A percentile compares a stretch with the other conserved stretches of the same genome.
Evolutionary conservation across 2,329 filamentous ascomycete genomes (phyloP).

Genomic region (Cladosporium sp.): DNA sequence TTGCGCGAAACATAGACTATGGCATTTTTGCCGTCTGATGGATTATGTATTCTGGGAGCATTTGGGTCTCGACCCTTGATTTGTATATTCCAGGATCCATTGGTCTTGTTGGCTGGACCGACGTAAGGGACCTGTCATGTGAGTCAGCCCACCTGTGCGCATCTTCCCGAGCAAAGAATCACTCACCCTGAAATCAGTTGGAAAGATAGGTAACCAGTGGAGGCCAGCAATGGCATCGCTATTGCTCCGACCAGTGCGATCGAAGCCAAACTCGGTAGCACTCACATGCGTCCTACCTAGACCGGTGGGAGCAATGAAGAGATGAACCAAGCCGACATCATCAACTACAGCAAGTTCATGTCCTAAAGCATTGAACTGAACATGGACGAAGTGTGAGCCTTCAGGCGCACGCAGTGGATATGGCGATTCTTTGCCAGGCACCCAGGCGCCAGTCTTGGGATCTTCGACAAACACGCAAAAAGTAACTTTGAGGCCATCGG

Average conservation of each 20-base stretch:
- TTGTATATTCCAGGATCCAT: constrained; percentile 61
- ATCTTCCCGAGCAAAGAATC: constrained; percentile 9
- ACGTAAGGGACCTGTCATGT: constrained; percentile 25
- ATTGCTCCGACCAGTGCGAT: constrained; percentile 63
- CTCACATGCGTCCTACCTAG: constrained; percentile 62
- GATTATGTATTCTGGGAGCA: constrained; percentile 68
- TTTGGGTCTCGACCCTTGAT: constrained; percentile 54
- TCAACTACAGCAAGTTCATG: constrained; percentile 83
- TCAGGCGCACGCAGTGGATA: constrained; percentile 60
- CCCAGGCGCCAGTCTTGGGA: constrained; percentile 67
- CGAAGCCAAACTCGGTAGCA: constrained; percentile 56
- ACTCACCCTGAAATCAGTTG: constrained; percentile 28
- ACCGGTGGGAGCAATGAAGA: constrained; percentile 66
- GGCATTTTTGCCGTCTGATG: constrained; percentile 64
- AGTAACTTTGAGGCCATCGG: constrained; percentile 65
- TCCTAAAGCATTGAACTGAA: constrained; percentile 74
- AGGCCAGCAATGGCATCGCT: constrained; percentile 73
- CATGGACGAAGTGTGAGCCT: constrained; percentile 66
- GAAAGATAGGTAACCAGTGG: constrained; percentile 65
- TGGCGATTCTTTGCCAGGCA: constrained; percentile 65
- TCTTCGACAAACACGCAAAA: constrained; percentile 68
- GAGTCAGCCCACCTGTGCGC: neutral
- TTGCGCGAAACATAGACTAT: constrained; percentile 71
- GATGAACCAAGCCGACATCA: constrained; percentile 67
- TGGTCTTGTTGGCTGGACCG: constrained; percentile 35